Percentiles rank a stretch among this genome's conserved stretches.
Conservation (phyloP, 2,329 filamentous ascomycete species). For the Botrytis pseudocinerea region DNA sequence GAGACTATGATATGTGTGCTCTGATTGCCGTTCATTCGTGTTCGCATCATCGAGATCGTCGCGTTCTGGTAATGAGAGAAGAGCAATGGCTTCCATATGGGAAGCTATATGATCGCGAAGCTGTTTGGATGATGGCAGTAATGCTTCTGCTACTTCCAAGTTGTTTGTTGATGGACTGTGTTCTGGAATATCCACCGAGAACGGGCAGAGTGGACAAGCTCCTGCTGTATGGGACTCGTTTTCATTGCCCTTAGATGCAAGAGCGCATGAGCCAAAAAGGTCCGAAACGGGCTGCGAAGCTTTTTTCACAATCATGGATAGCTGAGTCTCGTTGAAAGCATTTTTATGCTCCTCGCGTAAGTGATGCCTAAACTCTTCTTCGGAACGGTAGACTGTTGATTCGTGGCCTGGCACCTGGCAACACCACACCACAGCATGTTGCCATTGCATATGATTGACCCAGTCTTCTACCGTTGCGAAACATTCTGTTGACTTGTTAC, state of each 20-base stretch:
- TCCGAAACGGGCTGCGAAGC: neutral
- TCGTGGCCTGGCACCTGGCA: constrained; percentile 10
- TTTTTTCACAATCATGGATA: constrained; percentile 7
- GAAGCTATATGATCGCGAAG: constrained; percentile 9
- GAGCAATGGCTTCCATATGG: constrained; percentile 12
- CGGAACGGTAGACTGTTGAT: neutral
- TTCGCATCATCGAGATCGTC: constrained; percentile 10
- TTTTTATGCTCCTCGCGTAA: neutral
- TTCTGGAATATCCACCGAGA: neutral
- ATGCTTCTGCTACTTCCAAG: neutral
- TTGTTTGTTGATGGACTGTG: no score
- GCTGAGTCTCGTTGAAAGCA: constrained; percentile 11
- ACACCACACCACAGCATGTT: constrained; percentile 14
- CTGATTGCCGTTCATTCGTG: constrained; percentile 11
- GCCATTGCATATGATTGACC: constrained; percentile 17
- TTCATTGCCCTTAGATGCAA: neutral
- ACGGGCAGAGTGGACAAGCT: constrained; percentile 9
- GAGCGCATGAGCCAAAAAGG: neutral
- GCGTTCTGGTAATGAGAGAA: constrained; percentile 14
- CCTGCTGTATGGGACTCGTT: no score
- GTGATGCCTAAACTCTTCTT: constrained; percentile 10
- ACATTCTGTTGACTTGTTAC: neutral
- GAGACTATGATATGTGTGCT: neutral
- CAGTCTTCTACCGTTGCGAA: constrained; percentile 15
- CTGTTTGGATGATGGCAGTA: neutral